Evolutionary conservation across 1,284 basidiomycete genomes (phyloP), one percentile per base, ranked within the genome.

Genomic region (Stereum hirsutum): DNA sequence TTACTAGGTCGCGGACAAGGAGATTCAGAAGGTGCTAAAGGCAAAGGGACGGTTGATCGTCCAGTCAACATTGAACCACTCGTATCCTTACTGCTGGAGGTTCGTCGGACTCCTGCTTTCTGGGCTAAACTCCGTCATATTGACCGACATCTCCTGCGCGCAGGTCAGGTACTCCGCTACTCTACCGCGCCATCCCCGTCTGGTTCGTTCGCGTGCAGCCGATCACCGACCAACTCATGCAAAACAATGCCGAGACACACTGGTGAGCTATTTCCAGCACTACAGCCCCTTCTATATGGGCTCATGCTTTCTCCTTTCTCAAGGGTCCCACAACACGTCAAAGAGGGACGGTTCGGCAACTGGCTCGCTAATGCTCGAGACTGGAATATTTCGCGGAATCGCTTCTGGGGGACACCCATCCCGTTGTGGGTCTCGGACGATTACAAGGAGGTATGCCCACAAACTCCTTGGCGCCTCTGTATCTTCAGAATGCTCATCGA

Each of bases 391-490:
- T 96, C 93, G n/a, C 77, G 96, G 51, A 99, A 99, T 71, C 80
- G 96, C 46, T 99, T 98, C 64, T 99, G 95, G 95, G 96, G 95
- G 35, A 99, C 95, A 6, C 96, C 96, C 6, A 84, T 99, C 49
- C 96, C 96, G 7, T 69, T 99, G 28, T 99, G 96, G 96, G 91
- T 74, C 25, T 94, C 88, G 55, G 91, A 95, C 2, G 95, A 99
- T 63, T 72, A 81, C 56, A 77, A 94, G 60, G 96, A 99, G 76
- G 89, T 86, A 26, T 7, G 37, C 19, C 3, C 8, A n/a, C 23
- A 6, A 11, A 5, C 21, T 11, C 3, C 37, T 26, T 48, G 44
- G 65, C 46, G 7, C 2, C 28, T 15, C n/a, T 27, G 23, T 12
- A 31, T n/a, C 10, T 14, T 20, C 19, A 28, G 11, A 6, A 28